These are phyloP conservation scores for Candida ulmi DNA, from an alignment of 805 yeast genomes.

Conservation along the genomic window DNA sequence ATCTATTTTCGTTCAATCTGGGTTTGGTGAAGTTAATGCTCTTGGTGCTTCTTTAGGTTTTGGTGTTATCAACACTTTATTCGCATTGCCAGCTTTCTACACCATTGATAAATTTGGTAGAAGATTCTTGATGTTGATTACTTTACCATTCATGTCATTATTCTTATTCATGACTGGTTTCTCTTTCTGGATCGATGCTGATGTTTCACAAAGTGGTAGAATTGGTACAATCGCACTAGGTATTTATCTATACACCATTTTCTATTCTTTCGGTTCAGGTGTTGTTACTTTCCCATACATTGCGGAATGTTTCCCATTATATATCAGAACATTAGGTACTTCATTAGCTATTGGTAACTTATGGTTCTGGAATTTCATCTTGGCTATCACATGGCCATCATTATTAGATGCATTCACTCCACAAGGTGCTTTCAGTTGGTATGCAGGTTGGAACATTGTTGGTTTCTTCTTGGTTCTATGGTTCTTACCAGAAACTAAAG, in stretches of 20 bases:
- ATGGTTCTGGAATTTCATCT: constrained; percentile 68
- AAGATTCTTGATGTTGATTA: constrained; percentile 48
- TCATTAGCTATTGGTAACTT: constrained; percentile 70
- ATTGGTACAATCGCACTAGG: constrained; percentile 68
- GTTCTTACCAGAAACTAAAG: constrained; percentile 64
- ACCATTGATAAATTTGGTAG: constrained; percentile 78
- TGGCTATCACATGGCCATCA: constrained; percentile 78
- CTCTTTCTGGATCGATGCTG: constrained; percentile 61
- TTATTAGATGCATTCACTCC: constrained; percentile 59
- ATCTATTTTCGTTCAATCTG: constrained; percentile 64
- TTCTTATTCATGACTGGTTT: constrained; percentile 60
- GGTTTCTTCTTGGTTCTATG: constrained; percentile 68
- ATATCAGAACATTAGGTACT: constrained; percentile 77
- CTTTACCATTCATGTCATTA: constrained; percentile 61
- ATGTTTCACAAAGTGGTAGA: constrained; percentile 38
- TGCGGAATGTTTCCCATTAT: constrained; percentile 78
- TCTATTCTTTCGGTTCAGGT: constrained; percentile 82
- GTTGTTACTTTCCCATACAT: constrained; percentile 88
- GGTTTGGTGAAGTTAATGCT: constrained; percentile 56
- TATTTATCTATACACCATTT: constrained; percentile 64
- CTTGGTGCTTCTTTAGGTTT: constrained; percentile 82
- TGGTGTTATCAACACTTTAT: constrained; percentile 73
- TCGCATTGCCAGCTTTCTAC: constrained; percentile 78
- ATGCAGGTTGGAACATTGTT: constrained; percentile 77
- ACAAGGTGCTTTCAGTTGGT: constrained; percentile 86